A percentile compares a stretch with the other conserved stretches of the same genome.
phyloP scores from a whole-genome alignment of 2,329 filamentous ascomycete species.

The Xylaria sp. region DNA sequence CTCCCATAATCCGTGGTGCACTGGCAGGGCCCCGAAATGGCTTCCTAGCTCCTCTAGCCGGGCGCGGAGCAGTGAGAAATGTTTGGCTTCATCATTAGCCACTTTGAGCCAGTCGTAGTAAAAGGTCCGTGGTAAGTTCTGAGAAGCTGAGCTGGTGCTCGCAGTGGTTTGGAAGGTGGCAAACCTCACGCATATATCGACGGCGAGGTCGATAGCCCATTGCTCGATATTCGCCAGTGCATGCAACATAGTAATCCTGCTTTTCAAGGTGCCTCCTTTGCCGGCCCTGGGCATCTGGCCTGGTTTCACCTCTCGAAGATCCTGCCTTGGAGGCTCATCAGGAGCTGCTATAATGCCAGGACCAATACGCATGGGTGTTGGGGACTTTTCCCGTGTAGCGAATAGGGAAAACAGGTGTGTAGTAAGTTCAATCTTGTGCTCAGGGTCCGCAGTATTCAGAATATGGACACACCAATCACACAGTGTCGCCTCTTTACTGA shows the following conservation, averaged over 20 bases:
- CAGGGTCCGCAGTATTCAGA: conserved; percentile 56
- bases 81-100: conserved; percentile 60
- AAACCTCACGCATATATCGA: conserved; percentile 60
- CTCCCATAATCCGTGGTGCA: conserved; percentile 59
- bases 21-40: conserved; percentile 57
- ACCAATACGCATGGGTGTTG: conserved; percentile 56
- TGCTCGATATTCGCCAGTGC: conserved; percentile 61
- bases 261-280: conserved; percentile 57
- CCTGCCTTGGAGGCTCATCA: conserved; percentile 55
- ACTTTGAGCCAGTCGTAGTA: conserved; percentile 62
- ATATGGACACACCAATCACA: conserved; percentile 61
- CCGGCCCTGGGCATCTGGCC: conserved; percentile 55
- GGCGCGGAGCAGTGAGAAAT: conserved; percentile 58
- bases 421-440: conserved; percentile 60
- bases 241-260: conserved; percentile 59
- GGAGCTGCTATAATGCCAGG: conserved; percentile 52
- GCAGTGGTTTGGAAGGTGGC: conserved; percentile 55
- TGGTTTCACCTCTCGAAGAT: conserved; percentile 53
- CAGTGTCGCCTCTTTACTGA: conserved; percentile 56
- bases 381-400: conserved; percentile 52
- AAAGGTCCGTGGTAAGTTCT: conserved; percentile 55
- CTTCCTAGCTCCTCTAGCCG: conserved; percentile 59
- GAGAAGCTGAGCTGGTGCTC: conserved; percentile 39
- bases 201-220: conserved; percentile 60
- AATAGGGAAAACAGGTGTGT: conserved; percentile 57